A percentile compares a stretch with the other conserved stretches of the same genome.
Evolutionary conservation across 495 filamentous ascomycete species (phyloP).

Genomic region (Rhypophila decipiens): DNA sequence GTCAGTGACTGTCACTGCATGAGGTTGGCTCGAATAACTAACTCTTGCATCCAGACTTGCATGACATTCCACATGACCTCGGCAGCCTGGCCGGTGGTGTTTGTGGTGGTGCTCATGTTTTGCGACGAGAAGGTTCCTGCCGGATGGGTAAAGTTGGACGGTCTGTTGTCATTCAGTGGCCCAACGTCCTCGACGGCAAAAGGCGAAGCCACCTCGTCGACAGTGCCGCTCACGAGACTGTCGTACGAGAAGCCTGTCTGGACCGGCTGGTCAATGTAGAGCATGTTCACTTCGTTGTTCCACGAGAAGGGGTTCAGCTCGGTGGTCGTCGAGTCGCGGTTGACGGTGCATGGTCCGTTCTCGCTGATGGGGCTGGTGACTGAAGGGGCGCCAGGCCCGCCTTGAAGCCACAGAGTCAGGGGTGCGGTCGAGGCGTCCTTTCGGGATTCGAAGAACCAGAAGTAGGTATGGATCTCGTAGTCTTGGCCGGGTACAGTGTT

Average conservation of each 20-base stretch:
- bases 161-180: background rate
- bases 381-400: conserved; percentile 54
- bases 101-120: conserved; percentile 45
- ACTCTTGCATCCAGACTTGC: conserved; percentile 63
- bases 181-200: background rate
- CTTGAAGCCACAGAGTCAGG: conserved; percentile 36
- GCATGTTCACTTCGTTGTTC: conserved; percentile 63
- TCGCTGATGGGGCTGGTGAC: conserved; percentile 52
- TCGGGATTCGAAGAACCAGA: conserved; percentile 10
- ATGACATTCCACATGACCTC: conserved; percentile 60
- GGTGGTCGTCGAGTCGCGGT: conserved; percentile 5
- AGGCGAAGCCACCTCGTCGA: background rate
- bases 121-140: conserved; percentile 53
- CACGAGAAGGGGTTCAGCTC: conserved; percentile 46
- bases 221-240: background rate
- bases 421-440: conserved; percentile 3
- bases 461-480: conserved; percentile 50
- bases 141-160: conserved; percentile 15
- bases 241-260: conserved; percentile 49
- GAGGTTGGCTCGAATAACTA: too few relatives aligned
- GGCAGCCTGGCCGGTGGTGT: conserved; percentile 57
- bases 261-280: conserved; percentile 61
- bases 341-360: conserved; percentile 18
- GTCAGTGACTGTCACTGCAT: too few relatives aligned
- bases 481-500: conserved; percentile 20